Percentiles rank a stretch among this genome's conserved stretches.
These are phyloP conservation scores for Claviceps arundinis DNA, from an alignment of 2,329 filamentous ascomycete species.

Conservation along the genomic window DNA sequence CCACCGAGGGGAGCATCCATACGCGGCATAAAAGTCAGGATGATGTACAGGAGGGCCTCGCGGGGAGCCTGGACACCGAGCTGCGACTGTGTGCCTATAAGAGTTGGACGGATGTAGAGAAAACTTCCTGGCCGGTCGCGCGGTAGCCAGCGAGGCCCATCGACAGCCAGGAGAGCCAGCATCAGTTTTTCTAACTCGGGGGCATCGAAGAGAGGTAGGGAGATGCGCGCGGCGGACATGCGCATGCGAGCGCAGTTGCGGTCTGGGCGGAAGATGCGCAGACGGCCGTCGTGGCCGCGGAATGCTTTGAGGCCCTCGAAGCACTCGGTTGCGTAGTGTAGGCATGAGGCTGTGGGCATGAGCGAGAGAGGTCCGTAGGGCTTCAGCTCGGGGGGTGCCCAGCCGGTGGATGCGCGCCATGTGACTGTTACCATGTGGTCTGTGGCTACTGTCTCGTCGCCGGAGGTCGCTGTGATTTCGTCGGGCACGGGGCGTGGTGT, in stretches of 20 bases:
- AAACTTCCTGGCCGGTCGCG: constrained; percentile 52
- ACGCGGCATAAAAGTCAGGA: constrained; percentile 49
- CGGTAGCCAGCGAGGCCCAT: constrained; percentile 71
- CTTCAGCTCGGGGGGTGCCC: constrained; percentile 59
- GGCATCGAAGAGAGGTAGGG: constrained; percentile 61
- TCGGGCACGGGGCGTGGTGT: constrained; percentile 39
- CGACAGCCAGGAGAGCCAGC: constrained; percentile 54
- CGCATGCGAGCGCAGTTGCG: constrained; percentile 56
- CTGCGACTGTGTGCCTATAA: constrained; percentile 71
- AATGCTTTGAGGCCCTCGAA: constrained; percentile 79
- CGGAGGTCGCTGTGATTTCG: constrained; percentile 32
- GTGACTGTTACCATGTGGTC: constrained; percentile 78
- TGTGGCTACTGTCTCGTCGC: constrained; percentile 47
- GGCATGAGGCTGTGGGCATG: constrained; percentile 65
- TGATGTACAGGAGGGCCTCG: constrained; percentile 81
- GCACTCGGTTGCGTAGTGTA: constrained; percentile 86
- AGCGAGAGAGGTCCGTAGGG: constrained; percentile 67
- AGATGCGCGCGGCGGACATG: constrained; percentile 50
- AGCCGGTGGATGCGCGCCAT: constrained; percentile 55
- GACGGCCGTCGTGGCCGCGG: constrained; percentile 60
- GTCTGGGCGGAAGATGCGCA: constrained; percentile 66
- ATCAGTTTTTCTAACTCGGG: constrained; percentile 63
- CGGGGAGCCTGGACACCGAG: constrained; percentile 70
- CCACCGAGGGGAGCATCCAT: constrained; percentile 40
- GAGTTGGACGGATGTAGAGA: constrained; percentile 74